Percentiles rank a stretch among this genome's conserved stretches.
Evolutionary conservation across 352 stramenopile species (phyloP).

Genomic region (Phytophthora pistaciae): DNA sequence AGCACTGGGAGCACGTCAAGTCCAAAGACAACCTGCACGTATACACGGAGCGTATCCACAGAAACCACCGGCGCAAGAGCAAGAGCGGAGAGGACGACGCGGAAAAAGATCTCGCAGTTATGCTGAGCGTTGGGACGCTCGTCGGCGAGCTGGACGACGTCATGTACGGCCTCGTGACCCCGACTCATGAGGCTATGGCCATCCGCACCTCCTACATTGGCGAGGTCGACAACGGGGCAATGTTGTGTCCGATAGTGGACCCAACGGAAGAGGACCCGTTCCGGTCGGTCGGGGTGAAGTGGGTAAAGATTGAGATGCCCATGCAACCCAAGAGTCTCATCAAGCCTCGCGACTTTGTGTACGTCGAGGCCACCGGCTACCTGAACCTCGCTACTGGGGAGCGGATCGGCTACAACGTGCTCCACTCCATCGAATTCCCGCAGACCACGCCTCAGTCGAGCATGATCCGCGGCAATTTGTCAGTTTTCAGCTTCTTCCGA

Average conservation of each 20-base stretch:
- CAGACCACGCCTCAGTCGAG: neutral
- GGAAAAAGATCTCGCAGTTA: neutral
- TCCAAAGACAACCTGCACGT: constrained; percentile 13
- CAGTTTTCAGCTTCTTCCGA: neutral
- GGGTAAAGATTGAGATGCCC: neutral
- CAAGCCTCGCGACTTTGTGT: neutral
- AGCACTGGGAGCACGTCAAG: constrained; percentile 14
- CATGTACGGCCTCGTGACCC: neutral
- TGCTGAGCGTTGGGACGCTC: constrained; percentile 4
- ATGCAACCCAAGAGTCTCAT: neutral
- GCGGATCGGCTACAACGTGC: neutral
- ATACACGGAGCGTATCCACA: neutral
- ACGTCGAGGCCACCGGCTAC: neutral
- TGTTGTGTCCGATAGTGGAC: neutral
- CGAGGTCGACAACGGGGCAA: neutral
- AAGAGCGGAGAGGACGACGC: neutral
- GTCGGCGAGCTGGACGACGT: neutral
- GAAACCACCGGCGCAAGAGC: neutral
- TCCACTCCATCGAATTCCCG: constrained; percentile 1
- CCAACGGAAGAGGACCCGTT: neutral
- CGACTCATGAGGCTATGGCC: neutral
- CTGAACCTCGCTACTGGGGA: neutral
- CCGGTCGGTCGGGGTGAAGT: neutral
- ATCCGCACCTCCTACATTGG: neutral
- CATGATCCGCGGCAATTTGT: neutral